These are phyloP conservation scores for Clohesyomyces aquaticus DNA, from an alignment of 495 filamentous ascomycete genomes.

Conservation along the genomic window DNA sequence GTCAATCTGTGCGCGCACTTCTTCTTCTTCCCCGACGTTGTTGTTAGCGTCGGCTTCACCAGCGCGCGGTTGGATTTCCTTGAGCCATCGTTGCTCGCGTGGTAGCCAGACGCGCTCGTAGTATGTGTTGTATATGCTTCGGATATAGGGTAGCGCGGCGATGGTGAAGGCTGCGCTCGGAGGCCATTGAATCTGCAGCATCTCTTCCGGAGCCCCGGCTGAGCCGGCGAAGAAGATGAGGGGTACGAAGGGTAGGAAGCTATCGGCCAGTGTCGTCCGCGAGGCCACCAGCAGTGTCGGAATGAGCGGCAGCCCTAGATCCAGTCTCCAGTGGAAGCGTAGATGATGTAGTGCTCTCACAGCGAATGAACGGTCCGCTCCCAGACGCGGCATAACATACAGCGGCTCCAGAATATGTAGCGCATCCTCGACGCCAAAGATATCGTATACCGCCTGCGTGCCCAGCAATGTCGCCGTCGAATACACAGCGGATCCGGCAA, in stretches of 20 bases:
- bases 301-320: slow-evolving; percentile 65
- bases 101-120: slow-evolving; percentile 66
- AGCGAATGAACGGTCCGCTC: not conserved
- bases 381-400: slow-evolving; percentile 1
- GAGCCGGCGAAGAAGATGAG: slow-evolving; percentile 63
- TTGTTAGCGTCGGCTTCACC: slow-evolving; percentile 48
- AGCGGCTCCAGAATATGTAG: slow-evolving; percentile 52
- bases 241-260: slow-evolving; percentile 63
- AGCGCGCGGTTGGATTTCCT: slow-evolving; percentile 66
- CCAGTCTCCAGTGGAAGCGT: slow-evolving; percentile 45
- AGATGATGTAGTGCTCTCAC: slow-evolving; percentile 30
- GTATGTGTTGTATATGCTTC: slow-evolving; percentile 66
- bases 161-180: slow-evolving; percentile 74
- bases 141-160: slow-evolving; percentile 67
- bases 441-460: slow-evolving; percentile 60
- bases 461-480: slow-evolving; percentile 63
- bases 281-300: slow-evolving; percentile 62
- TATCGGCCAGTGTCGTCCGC: slow-evolving; percentile 62
- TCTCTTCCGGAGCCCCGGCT: slow-evolving; percentile 49
- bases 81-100: slow-evolving; percentile 67
- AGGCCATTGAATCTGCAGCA: slow-evolving; percentile 65
- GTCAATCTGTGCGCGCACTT: slow-evolving; percentile 11
- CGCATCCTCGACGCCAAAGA: slow-evolving; percentile 67
- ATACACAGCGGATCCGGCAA: slow-evolving; percentile 39
- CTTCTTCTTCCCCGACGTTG: slow-evolving; percentile 2